Conservation (phyloP, 345 rosid genomes). For the Leavenworthia alabamica region DNA sequence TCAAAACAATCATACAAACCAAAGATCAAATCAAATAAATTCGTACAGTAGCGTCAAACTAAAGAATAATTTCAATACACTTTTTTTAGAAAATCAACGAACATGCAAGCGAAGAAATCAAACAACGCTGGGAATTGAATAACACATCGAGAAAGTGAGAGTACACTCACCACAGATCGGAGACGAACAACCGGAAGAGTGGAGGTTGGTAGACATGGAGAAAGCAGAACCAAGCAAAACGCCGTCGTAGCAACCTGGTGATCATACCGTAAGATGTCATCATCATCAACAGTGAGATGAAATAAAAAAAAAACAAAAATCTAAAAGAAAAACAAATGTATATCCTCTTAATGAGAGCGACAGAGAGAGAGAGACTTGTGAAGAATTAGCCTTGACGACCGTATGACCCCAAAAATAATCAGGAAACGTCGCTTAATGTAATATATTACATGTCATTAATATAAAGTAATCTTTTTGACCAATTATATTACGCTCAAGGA, state of each 20-base stretch:
- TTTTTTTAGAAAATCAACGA: too few relatives aligned
- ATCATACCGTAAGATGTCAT: neutral
- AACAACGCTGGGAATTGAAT: too few relatives aligned
- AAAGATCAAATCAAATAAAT: too few relatives aligned
- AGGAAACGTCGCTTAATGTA: neutral
- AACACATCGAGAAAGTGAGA: neutral
- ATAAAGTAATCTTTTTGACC: neutral
- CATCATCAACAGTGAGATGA: too few relatives aligned
- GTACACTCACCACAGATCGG: conserved; percentile 19
- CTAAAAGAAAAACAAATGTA: too few relatives aligned
- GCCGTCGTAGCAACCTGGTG: conserved; percentile 23
- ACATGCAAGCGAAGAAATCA: too few relatives aligned
- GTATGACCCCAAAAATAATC: neutral
- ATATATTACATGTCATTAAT: neutral
- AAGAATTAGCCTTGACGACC: neutral
- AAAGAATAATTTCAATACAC: neutral
- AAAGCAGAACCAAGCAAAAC: conserved; percentile 2
- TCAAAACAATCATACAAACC: too few relatives aligned
- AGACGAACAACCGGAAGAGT: conserved; percentile 15
- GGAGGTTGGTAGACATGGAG: conserved; percentile 19
- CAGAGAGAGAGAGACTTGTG: neutral
- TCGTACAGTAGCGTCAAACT: neutral
- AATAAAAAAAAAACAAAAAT: too few relatives aligned
- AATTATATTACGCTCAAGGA: neutral
- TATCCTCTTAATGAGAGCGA: neutral